These are phyloP conservation scores for Carpinus fangiana DNA, from an alignment of 306 rosid genomes.

Conservation along the genomic window DNA sequence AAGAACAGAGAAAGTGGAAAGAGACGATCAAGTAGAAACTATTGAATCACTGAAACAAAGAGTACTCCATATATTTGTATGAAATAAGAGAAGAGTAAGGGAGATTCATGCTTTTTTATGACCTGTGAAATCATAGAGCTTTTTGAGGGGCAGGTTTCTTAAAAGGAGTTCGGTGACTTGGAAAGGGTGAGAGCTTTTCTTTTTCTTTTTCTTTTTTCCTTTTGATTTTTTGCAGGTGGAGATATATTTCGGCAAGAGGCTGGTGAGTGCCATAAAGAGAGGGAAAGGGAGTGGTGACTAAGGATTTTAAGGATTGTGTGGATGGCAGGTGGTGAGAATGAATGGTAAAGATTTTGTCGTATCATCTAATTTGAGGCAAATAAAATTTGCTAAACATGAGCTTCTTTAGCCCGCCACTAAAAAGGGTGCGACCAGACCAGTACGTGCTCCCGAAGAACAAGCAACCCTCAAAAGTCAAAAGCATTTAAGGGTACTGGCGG, in stretches of 20 bases:
- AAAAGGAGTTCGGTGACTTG: conserved; percentile 14
- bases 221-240: conserved; percentile 1
- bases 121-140: neutral
- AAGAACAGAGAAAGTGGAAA: neutral
- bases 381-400: too few relatives aligned
- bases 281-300: neutral
- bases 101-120: neutral
- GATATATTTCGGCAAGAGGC: conserved; percentile 27
- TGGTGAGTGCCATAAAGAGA: conserved; percentile 36
- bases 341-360: too few relatives aligned
- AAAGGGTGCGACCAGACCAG: too few relatives aligned
- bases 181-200: conserved; percentile 15
- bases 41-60: neutral
- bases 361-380: too few relatives aligned
- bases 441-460: too few relatives aligned
- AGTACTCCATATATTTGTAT: neutral
- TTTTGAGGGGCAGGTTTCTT: neutral
- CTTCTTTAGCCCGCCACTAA: too few relatives aligned
- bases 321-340: conserved; percentile 11
- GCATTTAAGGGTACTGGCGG: too few relatives aligned
- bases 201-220: too few relatives aligned
- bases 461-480: too few relatives aligned
- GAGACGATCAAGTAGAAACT: neutral
- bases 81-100: neutral
- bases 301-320: conserved; percentile 30